Percentiles rank a stretch among this genome's conserved stretches.
These are phyloP conservation scores for Begonia peltatifolia DNA, from an alignment of 306 rosid species.

Conservation along the genomic window DNA sequence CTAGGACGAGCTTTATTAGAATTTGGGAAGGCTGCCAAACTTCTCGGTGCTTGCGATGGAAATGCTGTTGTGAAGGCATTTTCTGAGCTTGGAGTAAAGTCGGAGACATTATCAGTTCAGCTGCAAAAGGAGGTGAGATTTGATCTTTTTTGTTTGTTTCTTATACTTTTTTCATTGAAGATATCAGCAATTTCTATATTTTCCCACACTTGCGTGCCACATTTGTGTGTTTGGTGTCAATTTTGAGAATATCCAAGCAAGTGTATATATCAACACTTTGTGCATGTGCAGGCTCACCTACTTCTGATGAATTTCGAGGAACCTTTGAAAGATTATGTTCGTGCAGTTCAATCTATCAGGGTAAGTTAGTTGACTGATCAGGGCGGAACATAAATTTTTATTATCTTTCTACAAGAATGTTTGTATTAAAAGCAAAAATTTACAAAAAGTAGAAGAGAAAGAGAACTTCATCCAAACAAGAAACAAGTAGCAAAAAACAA, in stretches of 20 bases:
- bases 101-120: slow-evolving; percentile 64
- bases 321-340: slow-evolving; percentile 87
- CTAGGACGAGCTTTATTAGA: slow-evolving; percentile 87
- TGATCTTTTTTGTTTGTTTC: neutral
- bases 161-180: neutral
- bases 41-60: slow-evolving; percentile 85
- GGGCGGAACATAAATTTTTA: too few species aligned
- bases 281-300: slow-evolving; percentile 51
- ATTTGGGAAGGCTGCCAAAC: slow-evolving; percentile 92
- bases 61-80: slow-evolving; percentile 81
- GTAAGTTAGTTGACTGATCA: slow-evolving; percentile 13
- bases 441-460: too few species aligned
- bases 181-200: too few species aligned
- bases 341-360: slow-evolving; percentile 87
- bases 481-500: too few species aligned
- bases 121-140: slow-evolving; percentile 77
- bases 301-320: slow-evolving; percentile 92
- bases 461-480: too few species aligned
- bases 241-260: neutral
- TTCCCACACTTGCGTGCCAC: too few species aligned
- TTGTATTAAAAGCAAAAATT: too few species aligned
- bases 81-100: slow-evolving; percentile 75
- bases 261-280: neutral
- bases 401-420: too few species aligned
- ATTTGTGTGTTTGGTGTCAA: neutral